phyloP scores from a whole-genome alignment of 2,329 filamentous ascomycete genomes.

The Calonectria pteridis region DNA sequence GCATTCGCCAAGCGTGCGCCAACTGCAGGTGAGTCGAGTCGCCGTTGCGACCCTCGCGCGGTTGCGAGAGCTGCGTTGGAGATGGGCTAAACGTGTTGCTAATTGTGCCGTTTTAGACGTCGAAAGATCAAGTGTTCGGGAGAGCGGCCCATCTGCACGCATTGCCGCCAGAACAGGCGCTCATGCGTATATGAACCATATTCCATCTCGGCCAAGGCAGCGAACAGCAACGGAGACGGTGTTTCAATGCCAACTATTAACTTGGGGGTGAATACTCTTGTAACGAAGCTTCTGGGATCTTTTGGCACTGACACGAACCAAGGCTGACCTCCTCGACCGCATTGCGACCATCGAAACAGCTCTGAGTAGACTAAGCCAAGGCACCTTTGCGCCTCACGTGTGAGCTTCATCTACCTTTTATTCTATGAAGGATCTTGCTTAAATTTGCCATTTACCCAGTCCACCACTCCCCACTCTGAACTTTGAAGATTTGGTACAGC shows the following conservation, averaged over 20 bases:
- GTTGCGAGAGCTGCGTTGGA: background rate
- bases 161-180: slow-evolving; percentile 27
- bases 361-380: background rate
- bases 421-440: background rate
- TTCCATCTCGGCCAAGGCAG: background rate
- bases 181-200: slow-evolving; percentile 21
- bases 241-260: background rate
- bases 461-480: background rate
- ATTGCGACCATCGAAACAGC: background rate
- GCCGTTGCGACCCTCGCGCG: background rate
- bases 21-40: slow-evolving; percentile 26
- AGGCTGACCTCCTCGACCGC: slow-evolving; percentile 3
- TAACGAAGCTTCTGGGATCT: background rate
- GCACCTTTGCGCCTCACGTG: background rate
- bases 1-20: slow-evolving; percentile 31
- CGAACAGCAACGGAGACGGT: background rate
- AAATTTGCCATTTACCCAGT: background rate
- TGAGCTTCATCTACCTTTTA: background rate
- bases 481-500: background rate
- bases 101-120: slow-evolving; percentile 2
- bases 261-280: background rate
- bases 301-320: background rate
- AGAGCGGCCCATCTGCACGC: slow-evolving; percentile 26
- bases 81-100: background rate
- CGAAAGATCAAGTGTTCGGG: slow-evolving; percentile 35